Base-by-base conservation (phyloP, 1,139 yeast species). In the Nadsonia starkeyi-henricii region DNA sequence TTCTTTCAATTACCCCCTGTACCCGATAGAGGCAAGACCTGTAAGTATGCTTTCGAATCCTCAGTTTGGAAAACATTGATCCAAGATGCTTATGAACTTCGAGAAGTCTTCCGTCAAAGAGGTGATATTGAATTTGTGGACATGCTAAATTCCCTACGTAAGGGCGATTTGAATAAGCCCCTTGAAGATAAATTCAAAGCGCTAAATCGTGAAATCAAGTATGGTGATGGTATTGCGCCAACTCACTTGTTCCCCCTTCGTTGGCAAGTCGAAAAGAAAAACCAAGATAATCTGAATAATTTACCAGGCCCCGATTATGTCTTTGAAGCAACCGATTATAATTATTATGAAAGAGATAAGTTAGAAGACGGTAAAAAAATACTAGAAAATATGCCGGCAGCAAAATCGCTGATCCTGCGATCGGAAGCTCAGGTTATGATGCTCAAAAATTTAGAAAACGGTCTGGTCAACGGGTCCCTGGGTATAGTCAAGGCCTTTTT, bases 351-450 rank as follows among this genome's bases (percentile, higher is more conserved):
- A 5, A 8, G 45, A 39, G 49, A 44, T 36, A 12, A 33, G 19
- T 18, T 30, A 5, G 47, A 45, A 2, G 23, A 13, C 2, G 30
- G 41, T 26, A 48, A 45, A 45, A 39, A 19, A 47, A 20, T 39
- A 56, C 63, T 85, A 42, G 71, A 74, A n/a, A 78, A 81, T 56
- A 80, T 86, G 54, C 69, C 89, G 61, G 63, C 59, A 42, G 2
- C 89, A 86, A 68, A 71, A 43, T 65, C 66, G 33, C 63, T 91
- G 20, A 70, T 69, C 12, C 68, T 91, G 55, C 89, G 88, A 58
- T 73, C 74, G 46, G 89, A 89, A 41, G 91, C 96, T 0, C 98
- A 91, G 65, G 98, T 91, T 0, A 93, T 91, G 98, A 81, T 93
- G 73, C 77, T 91, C 52, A 91, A 91, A 63, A 93, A 91, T 62